Evolutionary conservation across 805 yeast genomes (phyloP), one percentile per base, ranked within the genome.

Genomic region (Candida ovalis): DNA sequence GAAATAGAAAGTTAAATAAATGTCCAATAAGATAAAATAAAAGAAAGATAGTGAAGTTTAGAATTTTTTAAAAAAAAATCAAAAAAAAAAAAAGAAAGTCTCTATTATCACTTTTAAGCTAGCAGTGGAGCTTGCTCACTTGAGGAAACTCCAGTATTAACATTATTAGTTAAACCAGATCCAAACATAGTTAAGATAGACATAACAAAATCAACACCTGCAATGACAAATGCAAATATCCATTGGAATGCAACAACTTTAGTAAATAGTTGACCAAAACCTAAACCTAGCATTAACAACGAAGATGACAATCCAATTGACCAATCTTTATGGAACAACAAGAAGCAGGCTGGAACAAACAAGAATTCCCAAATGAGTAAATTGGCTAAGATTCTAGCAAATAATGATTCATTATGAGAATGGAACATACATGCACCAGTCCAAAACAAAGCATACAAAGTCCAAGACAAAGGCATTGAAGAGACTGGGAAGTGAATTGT

Each of bases 161-260:
- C 46, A 9, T 39, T 40, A 8, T 47, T 46, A 25, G 50, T 40
- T 23, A 61, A 15, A 1, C 64, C 53, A 15, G 58, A 52, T 15
- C 78, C 79, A 45, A 72, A 64, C 50, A 78, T 70, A 33, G 77
- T 75, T 27, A 78, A 65, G 17, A 78, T 56, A 6, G 86, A 71
- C 43, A 75, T 63, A 19, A 82, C 58, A 48, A 82, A 74, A 62
- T 84, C 73, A 27, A 82, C 46, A 4, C 78, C 82, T 9, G 86
- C 68, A 52, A 86, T 86, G 46, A 77, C 65, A 54, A 85, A 80
- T 3, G 90, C 95, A 70, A 88, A 88, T 54, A 85, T 78, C 96
- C 96, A 88, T 70, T 88, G 96, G 55, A 88, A 73, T 2, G 92
- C 92, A 68, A 88, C 75, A 33, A 80, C 70, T 67, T 78, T 84